Evolutionary conservation across 768 basidiomycete genomes (phyloP), one percentile per base, ranked within the genome.

Genomic region (Termitomyces sp.): DNA sequence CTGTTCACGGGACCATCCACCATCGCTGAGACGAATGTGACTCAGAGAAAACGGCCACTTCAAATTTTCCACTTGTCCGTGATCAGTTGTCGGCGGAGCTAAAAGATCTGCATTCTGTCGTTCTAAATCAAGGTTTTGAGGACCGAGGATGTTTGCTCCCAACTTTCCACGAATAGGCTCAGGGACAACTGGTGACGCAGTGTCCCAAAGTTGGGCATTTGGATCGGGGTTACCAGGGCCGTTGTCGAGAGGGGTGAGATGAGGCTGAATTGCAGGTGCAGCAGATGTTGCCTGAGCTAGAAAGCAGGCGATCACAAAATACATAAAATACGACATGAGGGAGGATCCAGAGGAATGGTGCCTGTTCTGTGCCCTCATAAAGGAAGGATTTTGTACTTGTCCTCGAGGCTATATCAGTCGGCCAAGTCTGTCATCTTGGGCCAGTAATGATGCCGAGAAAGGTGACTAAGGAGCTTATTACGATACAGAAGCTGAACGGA

Each of bases 1-100:
- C 66, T 86, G 79, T 63, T 84, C 77, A 45, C 84, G 76, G 29
- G 85, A 81, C 84, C 85, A 87, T 2, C 86, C 86, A n/a, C 85
- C 86, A 4, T 75, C 73, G 52, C 79, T 77, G 7, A 87, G 61
- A 34, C 83, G 81, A 63, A 77, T 85, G 63, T 84, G 83, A 58
- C 84, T 85, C 21, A 84, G 66, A 47, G 79, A 73, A 64, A 86
- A 83, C 0, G 85, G 80, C 86, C 86, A 87, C 62, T 86, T 87
- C 59, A 76, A 75, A 60, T 85, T 86, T 48, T 56, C 74, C 77
- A 89, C 71, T 23, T 57, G 58, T 12, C 87, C 86, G 23, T 72
- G 63, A 63, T 89, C 87, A 0, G 88, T 87, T 6, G 76, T 78
- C 4, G 87, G 87, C 43, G 85, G 83, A 10, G 82, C 82, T 0